Conservation (phyloP, 139 green algal species). For the Zygnema circumcarinatum region DNA sequence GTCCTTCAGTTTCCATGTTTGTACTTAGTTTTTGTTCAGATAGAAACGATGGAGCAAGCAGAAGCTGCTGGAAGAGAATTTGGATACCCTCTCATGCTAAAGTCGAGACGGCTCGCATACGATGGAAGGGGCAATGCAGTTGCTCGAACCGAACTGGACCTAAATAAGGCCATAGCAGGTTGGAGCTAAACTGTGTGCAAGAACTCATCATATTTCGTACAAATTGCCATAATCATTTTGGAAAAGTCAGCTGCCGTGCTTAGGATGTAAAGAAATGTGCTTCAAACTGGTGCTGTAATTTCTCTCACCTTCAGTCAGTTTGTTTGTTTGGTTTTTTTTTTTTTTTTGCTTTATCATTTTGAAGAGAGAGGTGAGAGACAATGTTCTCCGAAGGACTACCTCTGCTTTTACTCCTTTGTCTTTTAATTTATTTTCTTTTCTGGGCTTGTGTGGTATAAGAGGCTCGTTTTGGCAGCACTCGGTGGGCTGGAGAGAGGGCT, state of each 20-base stretch:
- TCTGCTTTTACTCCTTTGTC: background rate
- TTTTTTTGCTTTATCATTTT: background rate
- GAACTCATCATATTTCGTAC: no score
- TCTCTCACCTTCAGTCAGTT: background rate
- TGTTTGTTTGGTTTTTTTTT: background rate
- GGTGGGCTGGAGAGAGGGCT: constrained; percentile 72
- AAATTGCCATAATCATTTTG: no score
- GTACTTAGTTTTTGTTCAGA: no score
- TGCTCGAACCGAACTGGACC: constrained; percentile 66
- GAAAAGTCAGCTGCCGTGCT: no score
- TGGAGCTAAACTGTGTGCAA: no score
- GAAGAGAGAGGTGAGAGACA: no score
- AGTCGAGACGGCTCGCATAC: constrained; percentile 86
- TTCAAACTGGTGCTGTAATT: no score
- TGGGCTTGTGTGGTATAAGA: background rate
- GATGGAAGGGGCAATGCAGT: constrained; percentile 93
- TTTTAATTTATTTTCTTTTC: background rate
- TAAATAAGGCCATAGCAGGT: constrained; percentile 71
- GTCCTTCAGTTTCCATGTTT: no score
- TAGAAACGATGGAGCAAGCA: constrained; percentile 24
- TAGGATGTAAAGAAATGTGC: no score
- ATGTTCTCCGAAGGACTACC: background rate
- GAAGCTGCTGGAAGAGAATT: constrained; percentile 67
- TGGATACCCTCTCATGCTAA: constrained; percentile 96
- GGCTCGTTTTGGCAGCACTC: constrained; percentile 28